Conservation (phyloP, 177 flowering plant genomes). For the Telopea speciosissima region DNA sequence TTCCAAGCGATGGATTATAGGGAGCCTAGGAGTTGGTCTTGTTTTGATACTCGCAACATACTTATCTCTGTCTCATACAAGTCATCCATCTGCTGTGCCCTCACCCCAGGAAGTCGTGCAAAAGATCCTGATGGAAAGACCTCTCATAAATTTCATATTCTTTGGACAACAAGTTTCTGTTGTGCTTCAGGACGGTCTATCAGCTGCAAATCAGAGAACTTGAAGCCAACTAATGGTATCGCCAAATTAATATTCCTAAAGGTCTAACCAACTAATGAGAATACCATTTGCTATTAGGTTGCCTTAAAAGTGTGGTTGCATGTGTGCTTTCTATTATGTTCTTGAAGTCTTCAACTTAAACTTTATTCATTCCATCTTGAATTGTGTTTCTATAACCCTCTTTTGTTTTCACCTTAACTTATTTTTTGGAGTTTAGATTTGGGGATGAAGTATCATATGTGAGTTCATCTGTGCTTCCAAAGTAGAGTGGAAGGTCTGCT, state of each 20-base stretch:
- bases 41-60: slow-evolving; percentile 38
- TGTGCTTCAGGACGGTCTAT: slow-evolving; percentile 67
- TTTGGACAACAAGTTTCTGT: slow-evolving; percentile 69
- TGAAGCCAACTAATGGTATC: slow-evolving; percentile 43
- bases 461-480: not conserved
- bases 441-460: not conserved
- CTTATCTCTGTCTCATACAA: slow-evolving; percentile 41
- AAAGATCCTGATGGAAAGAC: slow-evolving; percentile 46
- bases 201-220: slow-evolving; percentile 46
- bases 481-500: not conserved
- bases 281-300: not conserved
- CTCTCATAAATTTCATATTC: slow-evolving; percentile 72
- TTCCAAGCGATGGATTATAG: slow-evolving; percentile 86
- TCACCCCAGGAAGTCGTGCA: slow-evolving; percentile 25
- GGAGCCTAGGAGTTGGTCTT: slow-evolving; percentile 52
- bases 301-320: not conserved
- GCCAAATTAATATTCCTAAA: slow-evolving; percentile 56
- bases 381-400: not conserved
- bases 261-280: slow-evolving; percentile 30
- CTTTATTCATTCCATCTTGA: not conserved
- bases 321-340: not conserved
- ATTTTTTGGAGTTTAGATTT: not conserved
- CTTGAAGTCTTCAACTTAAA: not conserved
- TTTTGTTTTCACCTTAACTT: too few relatives aligned
- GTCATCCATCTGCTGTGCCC: slow-evolving; percentile 39